These are phyloP conservation scores for Wickerhamomyces rabaulensis DNA, from an alignment of 805 yeast genomes.

Conservation along the genomic window DNA sequence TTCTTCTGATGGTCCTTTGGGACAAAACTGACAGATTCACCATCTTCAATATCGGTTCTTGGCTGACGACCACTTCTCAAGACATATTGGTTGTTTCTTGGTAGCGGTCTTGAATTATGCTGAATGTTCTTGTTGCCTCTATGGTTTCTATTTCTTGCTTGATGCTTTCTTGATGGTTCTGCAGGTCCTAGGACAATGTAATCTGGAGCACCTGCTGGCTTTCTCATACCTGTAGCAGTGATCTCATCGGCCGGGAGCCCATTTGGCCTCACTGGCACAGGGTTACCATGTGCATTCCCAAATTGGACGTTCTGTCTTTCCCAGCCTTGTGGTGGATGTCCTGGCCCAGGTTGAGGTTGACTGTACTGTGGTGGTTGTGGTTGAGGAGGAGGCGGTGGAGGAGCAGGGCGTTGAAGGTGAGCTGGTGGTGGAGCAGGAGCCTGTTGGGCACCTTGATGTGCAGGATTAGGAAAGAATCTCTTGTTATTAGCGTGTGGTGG, in stretches of 20 bases:
- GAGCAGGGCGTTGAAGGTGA: no score
- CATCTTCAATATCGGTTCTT: conserved; percentile 7
- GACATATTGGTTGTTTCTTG: neutral
- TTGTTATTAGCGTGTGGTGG: neutral
- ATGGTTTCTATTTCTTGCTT: neutral
- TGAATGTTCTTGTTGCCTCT: neutral
- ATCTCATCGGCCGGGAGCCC: neutral
- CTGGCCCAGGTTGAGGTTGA: neutral
- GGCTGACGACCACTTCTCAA: conserved; percentile 14
- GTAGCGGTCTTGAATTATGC: neutral
- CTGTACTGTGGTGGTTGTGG: neutral
- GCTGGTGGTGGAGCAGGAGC: neutral
- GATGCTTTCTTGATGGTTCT: neutral
- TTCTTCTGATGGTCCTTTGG: neutral
- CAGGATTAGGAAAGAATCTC: neutral
- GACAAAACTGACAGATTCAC: conserved; percentile 2
- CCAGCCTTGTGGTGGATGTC: neutral
- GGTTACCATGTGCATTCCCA: neutral
- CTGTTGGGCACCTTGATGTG: no score
- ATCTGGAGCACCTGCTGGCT: neutral
- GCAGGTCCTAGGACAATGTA: neutral
- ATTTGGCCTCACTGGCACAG: neutral
- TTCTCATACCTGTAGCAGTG: neutral
- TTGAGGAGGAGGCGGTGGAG: no score
- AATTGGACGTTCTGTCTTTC: neutral